Evolutionary conservation across 805 yeast genomes (phyloP).

Genomic region (Yarrowia alimentaria): DNA sequence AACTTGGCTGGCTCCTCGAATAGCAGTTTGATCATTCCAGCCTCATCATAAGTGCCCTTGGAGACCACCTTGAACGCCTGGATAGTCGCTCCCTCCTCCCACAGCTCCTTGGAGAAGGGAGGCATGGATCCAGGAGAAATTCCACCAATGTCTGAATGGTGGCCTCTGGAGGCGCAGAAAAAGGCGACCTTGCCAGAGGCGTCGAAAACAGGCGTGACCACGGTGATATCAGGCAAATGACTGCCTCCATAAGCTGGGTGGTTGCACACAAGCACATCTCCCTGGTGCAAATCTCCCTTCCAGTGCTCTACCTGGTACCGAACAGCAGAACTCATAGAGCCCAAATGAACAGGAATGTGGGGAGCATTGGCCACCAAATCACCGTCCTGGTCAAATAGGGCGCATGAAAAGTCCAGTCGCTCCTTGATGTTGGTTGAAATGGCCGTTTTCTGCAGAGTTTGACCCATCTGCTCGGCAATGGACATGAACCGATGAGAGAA

Average conservation of each 20-base stretch:
- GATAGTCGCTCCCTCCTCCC: constrained; percentile 90
- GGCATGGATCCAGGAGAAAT: constrained; percentile 93
- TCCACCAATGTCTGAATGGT: constrained; percentile 96
- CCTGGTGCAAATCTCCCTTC: constrained; percentile 62
- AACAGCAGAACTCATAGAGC: constrained; percentile 82
- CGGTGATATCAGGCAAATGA: constrained; percentile 87
- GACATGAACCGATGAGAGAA: constrained; percentile 86
- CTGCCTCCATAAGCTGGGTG: constrained; percentile 87
- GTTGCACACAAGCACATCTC: constrained; percentile 75
- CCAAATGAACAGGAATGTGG: constrained; percentile 81
- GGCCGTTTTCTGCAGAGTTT: constrained; percentile 71
- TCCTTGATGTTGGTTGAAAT: constrained; percentile 83
- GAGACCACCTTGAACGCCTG: constrained; percentile 71
- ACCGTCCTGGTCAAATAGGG: constrained; percentile 73
- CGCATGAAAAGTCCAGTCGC: constrained; percentile 80
- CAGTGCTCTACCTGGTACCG: constrained; percentile 62
- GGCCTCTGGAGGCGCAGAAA: constrained; percentile 92
- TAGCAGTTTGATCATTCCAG: constrained; percentile 58
- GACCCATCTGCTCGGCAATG: constrained; percentile 89
- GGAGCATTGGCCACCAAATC: constrained; percentile 85
- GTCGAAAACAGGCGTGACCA: constrained; percentile 81
- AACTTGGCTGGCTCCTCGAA: constrained; percentile 71
- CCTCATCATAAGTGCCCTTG: constrained; percentile 73
- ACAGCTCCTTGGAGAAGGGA: constrained; percentile 77
- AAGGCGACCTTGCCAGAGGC: constrained; percentile 57